Base-by-base conservation (phyloP, 257 asterid genomes). In the Primulina eburnea region DNA sequence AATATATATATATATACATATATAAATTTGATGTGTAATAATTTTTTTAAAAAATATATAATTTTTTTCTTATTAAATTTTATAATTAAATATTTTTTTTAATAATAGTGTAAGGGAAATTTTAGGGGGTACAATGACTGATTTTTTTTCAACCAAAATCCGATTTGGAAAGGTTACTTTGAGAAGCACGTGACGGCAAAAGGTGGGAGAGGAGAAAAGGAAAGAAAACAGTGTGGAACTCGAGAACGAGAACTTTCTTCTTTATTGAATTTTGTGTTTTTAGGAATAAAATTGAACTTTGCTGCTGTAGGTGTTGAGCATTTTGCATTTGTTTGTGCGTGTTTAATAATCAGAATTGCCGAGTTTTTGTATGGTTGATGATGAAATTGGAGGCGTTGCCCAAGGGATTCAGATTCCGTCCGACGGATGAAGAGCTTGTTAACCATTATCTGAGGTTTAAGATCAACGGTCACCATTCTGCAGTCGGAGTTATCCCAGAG, bases 341-440 rank as follows among this genome's bases (percentile, higher is more conserved):
- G 55, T 1, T 47, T 14, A 16, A 47, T 47, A 5, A 47, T 47
- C 55, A 47, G 4, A 47, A 12, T 47, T 47, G 55, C 14, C 7
- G 55, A 47, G 0, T 65, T 52, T 21, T 21, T 64, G 4, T 6
- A 65, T 65, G 29, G 29, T 35, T 53, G 58, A 73, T 73, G 73
- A 57, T 84, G 79, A 78, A 76, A 62, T 72, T 79, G 82, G 89
- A 83, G 63, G 71, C 85, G 20, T 80, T 90, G 72, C 96, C 97
- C 12, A 80, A 88, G 81, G 97, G 97, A 0, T 88, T 82, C 67
- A 78, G 97, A 43, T 88, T 88, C 80, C 81, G 94, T 62, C 97
- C 94, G 30, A 88, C 90, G 32, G 96, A 90, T 60, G 85, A 83
- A 75, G 97, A 85, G 85, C 92, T 90, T 6, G 76, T 90, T 1